A percentile compares a stretch with the other conserved stretches of the same genome.
phyloP scores from a whole-genome alignment of 2,329 filamentous ascomycete species.

The Curvularia verruculosa region DNA sequence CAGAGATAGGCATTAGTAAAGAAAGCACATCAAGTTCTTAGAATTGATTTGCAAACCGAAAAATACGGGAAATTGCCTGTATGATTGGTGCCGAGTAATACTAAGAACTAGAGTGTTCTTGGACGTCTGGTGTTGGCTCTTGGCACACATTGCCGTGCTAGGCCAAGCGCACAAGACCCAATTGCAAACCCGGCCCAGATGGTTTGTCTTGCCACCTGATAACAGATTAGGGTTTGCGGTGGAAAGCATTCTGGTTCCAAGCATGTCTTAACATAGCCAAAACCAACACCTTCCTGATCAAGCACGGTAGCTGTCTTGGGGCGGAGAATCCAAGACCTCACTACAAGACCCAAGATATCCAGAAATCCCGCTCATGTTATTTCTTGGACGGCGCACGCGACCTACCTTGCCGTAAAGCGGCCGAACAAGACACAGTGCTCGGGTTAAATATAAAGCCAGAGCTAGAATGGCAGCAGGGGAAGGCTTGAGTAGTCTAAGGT shows the following conservation, averaged over 20 bases:
- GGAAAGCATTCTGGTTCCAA: constrained; percentile 1
- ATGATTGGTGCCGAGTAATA: constrained; percentile 28
- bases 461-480: too few species aligned
- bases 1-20: constrained; percentile 17
- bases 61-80: constrained; percentile 4
- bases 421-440: not conserved
- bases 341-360: not conserved
- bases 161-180: constrained; percentile 14
- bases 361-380: not conserved
- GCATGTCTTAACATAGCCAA: constrained; percentile 5
- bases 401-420: not conserved
- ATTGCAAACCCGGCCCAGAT: not conserved
- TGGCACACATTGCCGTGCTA: constrained; percentile 11
- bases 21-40: not conserved
- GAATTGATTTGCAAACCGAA: constrained; percentile 6
- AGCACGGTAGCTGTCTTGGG: constrained; percentile 8
- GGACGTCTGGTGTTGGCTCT: constrained; percentile 2
- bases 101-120: constrained; percentile 8
- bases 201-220: constrained; percentile 1
- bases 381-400: not conserved
- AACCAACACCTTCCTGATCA: constrained; percentile 26
- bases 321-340: not conserved
- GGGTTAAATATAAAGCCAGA: not conserved
- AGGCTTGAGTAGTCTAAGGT: too few species aligned
- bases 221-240: constrained; percentile 1